Conservation (phyloP, 176 grass and related monocot species). For the Puya raimondii region DNA sequence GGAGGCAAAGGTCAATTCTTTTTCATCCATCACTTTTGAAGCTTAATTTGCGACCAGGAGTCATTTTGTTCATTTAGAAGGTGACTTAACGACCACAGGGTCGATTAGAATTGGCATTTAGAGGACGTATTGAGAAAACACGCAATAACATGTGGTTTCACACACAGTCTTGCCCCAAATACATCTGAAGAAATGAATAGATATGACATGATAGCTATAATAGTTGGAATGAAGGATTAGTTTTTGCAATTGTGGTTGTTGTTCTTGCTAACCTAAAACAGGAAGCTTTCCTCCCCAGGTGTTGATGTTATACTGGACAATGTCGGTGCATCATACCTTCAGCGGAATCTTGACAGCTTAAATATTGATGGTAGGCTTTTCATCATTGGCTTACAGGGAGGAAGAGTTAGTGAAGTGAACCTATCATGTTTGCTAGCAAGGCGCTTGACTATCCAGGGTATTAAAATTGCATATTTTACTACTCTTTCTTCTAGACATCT, state of each 20-base stretch:
- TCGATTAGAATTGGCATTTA: too few relatives aligned
- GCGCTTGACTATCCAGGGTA: slow-evolving; percentile 77
- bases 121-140: too few relatives aligned
- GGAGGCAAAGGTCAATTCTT: slow-evolving; percentile 46
- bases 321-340: slow-evolving; percentile 52
- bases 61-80: not conserved
- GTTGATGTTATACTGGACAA: slow-evolving; percentile 88
- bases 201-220: too few relatives aligned
- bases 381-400: slow-evolving; percentile 75
- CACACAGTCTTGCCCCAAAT: too few relatives aligned
- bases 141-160: too few relatives aligned
- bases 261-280: too few relatives aligned
- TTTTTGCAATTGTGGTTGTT: too few relatives aligned
- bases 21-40: not conserved
- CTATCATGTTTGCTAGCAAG: slow-evolving; percentile 46
- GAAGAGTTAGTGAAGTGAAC: slow-evolving; percentile 37
- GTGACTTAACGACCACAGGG: too few relatives aligned
- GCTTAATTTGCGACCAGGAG: not conserved
- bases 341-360: slow-evolving; percentile 65
- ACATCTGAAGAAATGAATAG: too few relatives aligned
- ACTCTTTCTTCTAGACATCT: not conserved
- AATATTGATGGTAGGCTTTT: slow-evolving; percentile 71
- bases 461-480: slow-evolving; percentile 7
- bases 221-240: too few relatives aligned
- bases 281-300: slow-evolving; percentile 16